Conservation (phyloP, 2,329 filamentous ascomycete genomes). For the Colletotrichum musicola region DNA sequence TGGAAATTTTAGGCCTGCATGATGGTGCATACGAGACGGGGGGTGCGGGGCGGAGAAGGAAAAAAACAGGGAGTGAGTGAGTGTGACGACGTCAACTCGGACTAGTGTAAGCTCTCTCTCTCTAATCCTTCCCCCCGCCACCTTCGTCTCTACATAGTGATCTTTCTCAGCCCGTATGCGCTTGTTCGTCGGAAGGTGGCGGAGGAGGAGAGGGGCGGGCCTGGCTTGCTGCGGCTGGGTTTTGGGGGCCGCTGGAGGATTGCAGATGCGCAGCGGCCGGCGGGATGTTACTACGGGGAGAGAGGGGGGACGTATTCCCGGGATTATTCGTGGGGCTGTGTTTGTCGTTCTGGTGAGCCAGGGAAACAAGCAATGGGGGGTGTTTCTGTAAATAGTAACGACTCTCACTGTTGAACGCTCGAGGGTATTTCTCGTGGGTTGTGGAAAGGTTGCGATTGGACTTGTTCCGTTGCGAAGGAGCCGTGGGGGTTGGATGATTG, state of each 20-base stretch:
- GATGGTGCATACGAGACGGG: background rate
- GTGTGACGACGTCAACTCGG: no score
- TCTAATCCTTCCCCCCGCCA: no score
- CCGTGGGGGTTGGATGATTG: no score
- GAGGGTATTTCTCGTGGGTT: no score
- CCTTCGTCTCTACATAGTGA: no score
- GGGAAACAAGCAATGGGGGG: background rate
- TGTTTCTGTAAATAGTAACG: no score
- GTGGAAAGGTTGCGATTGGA: no score
- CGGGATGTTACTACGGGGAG: background rate
- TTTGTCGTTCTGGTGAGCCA: background rate
- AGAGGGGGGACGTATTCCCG: background rate
- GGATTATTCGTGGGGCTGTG: background rate
- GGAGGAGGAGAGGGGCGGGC: background rate
- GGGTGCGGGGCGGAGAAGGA: background rate
- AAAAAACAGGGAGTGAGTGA: no score
- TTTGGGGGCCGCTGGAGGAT: conserved; percentile 10
- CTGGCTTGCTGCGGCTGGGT: conserved; percentile 21
- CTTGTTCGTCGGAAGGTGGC: conserved; percentile 1
- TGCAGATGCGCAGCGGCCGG: background rate
- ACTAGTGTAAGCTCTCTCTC: no score
- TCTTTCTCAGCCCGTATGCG: background rate
- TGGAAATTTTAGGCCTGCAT: background rate
- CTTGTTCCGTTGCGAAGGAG: no score
- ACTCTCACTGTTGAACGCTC: no score